A percentile compares a stretch with the other conserved stretches of the same genome.
phyloP scores from a whole-genome alignment of 169 alveolate species.

The Plasmodium gaboni region DNA sequence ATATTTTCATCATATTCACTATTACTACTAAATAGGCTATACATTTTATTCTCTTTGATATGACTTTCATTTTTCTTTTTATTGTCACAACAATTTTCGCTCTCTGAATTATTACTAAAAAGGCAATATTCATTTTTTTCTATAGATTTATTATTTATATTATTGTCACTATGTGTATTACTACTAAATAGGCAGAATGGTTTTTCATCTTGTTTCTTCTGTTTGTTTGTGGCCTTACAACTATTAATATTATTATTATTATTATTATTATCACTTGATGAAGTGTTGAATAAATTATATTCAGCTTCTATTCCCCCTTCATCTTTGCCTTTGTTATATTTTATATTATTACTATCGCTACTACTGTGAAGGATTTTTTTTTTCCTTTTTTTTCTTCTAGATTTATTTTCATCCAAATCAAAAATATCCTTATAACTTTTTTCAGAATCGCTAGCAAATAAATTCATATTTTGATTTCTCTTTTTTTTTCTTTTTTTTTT shows the following conservation, averaged over 20 bases:
- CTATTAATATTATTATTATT: neutral
- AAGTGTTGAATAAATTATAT: constrained; percentile 3
- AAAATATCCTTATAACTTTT: constrained; percentile 1
- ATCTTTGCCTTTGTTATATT: neutral
- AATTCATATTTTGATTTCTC: constrained; percentile 7
- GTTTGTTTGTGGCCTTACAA: neutral
- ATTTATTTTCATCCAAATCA: neutral
- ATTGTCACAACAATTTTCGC: too few relatives aligned
- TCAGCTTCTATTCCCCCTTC: neutral
- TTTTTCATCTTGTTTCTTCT: neutral
- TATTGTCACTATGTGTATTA: neutral
- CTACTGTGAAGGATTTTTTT: neutral
- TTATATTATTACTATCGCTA: neutral
- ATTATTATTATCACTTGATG: neutral
- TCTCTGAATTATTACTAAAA: constrained; percentile 10
- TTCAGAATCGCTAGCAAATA: constrained; percentile 8
- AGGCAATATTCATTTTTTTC: constrained; percentile 1
- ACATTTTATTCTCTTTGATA: too few relatives aligned
- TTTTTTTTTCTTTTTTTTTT: too few relatives aligned
- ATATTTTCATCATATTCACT: too few relatives aligned
- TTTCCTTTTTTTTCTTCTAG: neutral
- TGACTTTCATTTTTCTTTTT: too few relatives aligned
- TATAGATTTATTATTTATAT: neutral
- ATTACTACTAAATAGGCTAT: too few relatives aligned
- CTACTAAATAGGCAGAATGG: constrained; percentile 11